A percentile compares a stretch with the other conserved stretches of the same genome.
phyloP scores from a whole-genome alignment of 352 stramenopile genomes.

The Phytophthora sp. region DNA sequence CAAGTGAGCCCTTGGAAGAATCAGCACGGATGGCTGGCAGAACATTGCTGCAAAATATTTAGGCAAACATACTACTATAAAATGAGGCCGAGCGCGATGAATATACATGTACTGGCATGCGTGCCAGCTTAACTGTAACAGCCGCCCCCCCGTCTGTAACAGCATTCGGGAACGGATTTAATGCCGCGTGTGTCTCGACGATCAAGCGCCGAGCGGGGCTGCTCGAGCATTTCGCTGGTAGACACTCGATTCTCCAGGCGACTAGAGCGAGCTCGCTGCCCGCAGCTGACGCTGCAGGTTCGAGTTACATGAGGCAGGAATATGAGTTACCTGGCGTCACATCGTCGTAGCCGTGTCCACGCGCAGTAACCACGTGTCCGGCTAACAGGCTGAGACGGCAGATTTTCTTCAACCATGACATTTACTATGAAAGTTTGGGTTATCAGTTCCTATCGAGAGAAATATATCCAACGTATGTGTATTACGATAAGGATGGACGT shows the following conservation, averaged over 20 bases:
- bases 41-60: background rate
- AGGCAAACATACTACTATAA: too few relatives aligned
- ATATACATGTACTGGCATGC: background rate
- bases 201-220: slow-evolving; percentile 6
- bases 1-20: slow-evolving; percentile 27
- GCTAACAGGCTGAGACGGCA: too few relatives aligned
- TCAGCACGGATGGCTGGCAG: slow-evolving; percentile 18
- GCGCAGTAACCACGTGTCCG: too few relatives aligned
- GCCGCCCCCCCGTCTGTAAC: slow-evolving; percentile 12
- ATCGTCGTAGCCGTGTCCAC: too few relatives aligned
- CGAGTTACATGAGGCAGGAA: slow-evolving; percentile 17
- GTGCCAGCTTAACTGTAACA: background rate
- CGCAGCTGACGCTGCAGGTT: too few relatives aligned
- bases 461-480: slow-evolving; percentile 8
- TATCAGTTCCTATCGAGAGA: too few relatives aligned
- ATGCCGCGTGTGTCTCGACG: slow-evolving; percentile 17
- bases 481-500: slow-evolving; percentile 18
- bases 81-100: too few relatives aligned
- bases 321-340: slow-evolving; percentile 25
- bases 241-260: slow-evolving; percentile 14
- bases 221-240: slow-evolving; percentile 23
- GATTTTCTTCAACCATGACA: background rate
- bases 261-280: slow-evolving; percentile 21
- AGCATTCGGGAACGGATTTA: slow-evolving; percentile 33
- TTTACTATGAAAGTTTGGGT: too few relatives aligned